These are phyloP conservation scores for Cicer yamashitae DNA, from an alignment of 306 rosid genomes.

Conservation along the genomic window DNA sequence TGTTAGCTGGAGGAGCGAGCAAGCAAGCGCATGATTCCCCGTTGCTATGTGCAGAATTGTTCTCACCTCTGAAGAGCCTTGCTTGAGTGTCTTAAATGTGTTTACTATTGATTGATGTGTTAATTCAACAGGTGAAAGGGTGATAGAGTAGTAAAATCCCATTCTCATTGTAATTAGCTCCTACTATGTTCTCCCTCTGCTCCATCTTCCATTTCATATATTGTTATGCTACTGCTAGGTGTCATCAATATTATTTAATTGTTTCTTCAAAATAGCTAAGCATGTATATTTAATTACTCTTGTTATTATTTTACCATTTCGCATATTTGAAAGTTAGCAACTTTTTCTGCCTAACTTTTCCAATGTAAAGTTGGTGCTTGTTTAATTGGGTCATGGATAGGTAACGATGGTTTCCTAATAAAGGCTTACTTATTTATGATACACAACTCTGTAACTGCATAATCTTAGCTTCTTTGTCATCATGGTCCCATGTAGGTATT, in stretches of 20 bases:
- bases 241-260: slow-evolving; percentile 46
- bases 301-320: neutral
- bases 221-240: slow-evolving; percentile 43
- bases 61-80: slow-evolving; percentile 45
- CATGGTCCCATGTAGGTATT: neutral
- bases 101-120: slow-evolving; percentile 37
- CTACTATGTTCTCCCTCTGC: slow-evolving; percentile 24
- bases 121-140: slow-evolving; percentile 10
- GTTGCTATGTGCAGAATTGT: slow-evolving; percentile 35
- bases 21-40: neutral
- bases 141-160: slow-evolving; percentile 42
- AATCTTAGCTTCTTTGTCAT: neutral
- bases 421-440: neutral
- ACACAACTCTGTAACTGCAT: neutral
- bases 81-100: slow-evolving; percentile 41
- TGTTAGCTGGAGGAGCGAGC: slow-evolving; percentile 35
- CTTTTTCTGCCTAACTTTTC: neutral
- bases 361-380: neutral
- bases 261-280: slow-evolving; percentile 47
- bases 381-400: neutral
- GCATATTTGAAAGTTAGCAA: neutral
- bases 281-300: slow-evolving; percentile 41
- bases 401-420: neutral
- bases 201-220: slow-evolving; percentile 39
- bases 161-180: slow-evolving; percentile 66